phyloP scores from a whole-genome alignment of 306 rosid species.

The Vigna unguiculata region DNA sequence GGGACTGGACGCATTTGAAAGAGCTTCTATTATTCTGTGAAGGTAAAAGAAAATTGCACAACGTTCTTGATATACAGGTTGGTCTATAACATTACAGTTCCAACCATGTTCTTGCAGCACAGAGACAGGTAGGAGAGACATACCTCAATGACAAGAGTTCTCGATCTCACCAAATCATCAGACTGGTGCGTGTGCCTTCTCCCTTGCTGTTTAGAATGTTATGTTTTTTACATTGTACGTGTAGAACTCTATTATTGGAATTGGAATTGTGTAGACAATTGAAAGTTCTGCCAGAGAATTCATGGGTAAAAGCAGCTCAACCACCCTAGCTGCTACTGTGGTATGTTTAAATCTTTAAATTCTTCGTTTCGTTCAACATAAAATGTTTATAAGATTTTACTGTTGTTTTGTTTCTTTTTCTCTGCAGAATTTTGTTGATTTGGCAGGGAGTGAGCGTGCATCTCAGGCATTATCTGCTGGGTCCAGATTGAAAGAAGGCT shows the following conservation, averaged over 20 bases:
- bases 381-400: conserved; percentile 4
- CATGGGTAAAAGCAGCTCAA: conserved; percentile 86
- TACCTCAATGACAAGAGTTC: conserved; percentile 86
- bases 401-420: conserved; percentile 22
- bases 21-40: conserved; percentile 88
- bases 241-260: conserved; percentile 9
- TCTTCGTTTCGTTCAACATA: conserved; percentile 8
- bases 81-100: conserved; percentile 32
- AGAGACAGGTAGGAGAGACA: conserved; percentile 93
- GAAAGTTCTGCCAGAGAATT: conserved; percentile 97
- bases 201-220: conserved; percentile 22
- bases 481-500: conserved; percentile 85
- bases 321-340: conserved; percentile 90
- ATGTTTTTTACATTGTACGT: conserved; percentile 28
- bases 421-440: conserved; percentile 87
- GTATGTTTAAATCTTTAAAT: conserved; percentile 52
- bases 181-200: conserved; percentile 58
- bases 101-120: conserved; percentile 67
- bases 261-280: conserved; percentile 65
- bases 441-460: conserved; percentile 98
- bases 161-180: conserved; percentile 91
- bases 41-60: conserved; percentile 58
- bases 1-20: conserved; percentile 81
- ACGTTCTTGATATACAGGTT: conserved; percentile 33
- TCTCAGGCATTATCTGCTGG: conserved; percentile 91